Evolutionary conservation across 1,139 yeast genomes (phyloP), one percentile per base, ranked within the genome.

Genomic region (Yamadazyma aaseri): DNA sequence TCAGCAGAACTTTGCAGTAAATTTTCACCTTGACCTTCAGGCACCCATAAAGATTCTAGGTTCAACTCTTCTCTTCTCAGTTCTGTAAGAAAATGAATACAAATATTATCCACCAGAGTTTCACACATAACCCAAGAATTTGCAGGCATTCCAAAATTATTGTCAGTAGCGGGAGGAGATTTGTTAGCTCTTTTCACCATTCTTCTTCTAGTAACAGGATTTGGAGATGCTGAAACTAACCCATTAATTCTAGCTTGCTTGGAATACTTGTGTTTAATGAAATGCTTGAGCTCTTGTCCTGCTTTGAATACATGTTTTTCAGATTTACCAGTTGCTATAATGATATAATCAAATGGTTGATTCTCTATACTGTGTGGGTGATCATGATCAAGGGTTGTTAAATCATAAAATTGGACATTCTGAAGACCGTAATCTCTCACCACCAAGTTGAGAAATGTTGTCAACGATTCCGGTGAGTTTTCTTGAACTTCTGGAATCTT

Each of bases 81-180:
- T 8, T 71, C 65, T 0, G 96, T 86, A 49, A 90, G 60, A 29
- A 90, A 60, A 56, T 90, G 95, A 25, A 89, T 71, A 38, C 71
- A 73, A 3, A 86, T 69, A 17, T 78, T 77, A 42, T 81, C 84
- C 2, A 76, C 59, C 9, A 14, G 28, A 1, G 50, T 46, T 46
- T 86, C 87, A 35, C 89, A 67, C 73, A 86, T 78, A 16, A 86
- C 78, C 97, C 97, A 90, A 20, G 81, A 72, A 45, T 83, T 84
- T 6, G 81, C 69, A 2, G 68, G 51, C 11, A 68, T 65, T 2
- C 86, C 86, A 49, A 74, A 79, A 33, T 63, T 65, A 40, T 74
- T 76, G 42, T 76, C 77, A 3, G 82, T 72, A 12, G 79, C 73
- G 17, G 69, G 56, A 6, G 79, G 78, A 2, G 76, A 70, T 54